Percentiles rank a stretch among this genome's conserved stretches.
These are phyloP conservation scores for Elaeis oleifera DNA, from an alignment of 202 grass and related monocot genomes.

Conservation along the genomic window DNA sequence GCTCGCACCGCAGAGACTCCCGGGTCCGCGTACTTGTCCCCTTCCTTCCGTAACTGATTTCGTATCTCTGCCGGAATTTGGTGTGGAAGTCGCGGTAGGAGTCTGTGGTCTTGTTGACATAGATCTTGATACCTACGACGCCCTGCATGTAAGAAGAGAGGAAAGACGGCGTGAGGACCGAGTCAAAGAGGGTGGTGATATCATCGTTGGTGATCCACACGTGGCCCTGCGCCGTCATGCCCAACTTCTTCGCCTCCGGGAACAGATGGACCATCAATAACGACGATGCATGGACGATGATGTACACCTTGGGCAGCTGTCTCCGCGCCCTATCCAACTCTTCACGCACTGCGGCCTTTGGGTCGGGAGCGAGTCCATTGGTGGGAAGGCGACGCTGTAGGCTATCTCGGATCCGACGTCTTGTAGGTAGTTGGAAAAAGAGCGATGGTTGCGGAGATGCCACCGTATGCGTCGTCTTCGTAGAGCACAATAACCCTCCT, in stretches of 20 bases:
- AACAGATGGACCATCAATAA: conserved; percentile 13
- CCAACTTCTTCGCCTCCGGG: conserved; percentile 3
- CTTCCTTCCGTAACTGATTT: not conserved
- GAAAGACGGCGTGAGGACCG: conserved; percentile 19
- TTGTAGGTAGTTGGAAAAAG: conserved; percentile 7
- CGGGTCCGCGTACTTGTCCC: conserved; percentile 9
- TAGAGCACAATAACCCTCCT: too few species aligned
- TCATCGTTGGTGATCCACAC: conserved; percentile 30
- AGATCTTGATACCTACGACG: conserved; percentile 20
- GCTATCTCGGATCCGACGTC: conserved; percentile 22
- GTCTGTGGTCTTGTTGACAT: conserved; percentile 2
- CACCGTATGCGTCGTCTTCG: conserved; percentile 5
- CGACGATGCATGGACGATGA: conserved; percentile 14
- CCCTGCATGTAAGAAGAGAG: conserved; percentile 34
- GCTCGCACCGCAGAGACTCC: not conserved
- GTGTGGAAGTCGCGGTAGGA: conserved; percentile 4
- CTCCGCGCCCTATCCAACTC: not conserved
- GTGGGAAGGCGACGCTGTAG: conserved; percentile 11
- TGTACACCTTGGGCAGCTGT: conserved; percentile 20
- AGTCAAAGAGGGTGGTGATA: conserved; percentile 28
- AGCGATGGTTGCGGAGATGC: conserved; percentile 1
- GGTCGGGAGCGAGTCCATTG: not conserved
- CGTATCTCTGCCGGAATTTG: conserved; percentile 8
- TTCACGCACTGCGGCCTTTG: not conserved
- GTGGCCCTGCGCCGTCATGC: conserved; percentile 11